These are phyloP conservation scores for Paramyrothecium roridum DNA, from an alignment of 2,329 filamentous ascomycete genomes.

Conservation along the genomic window DNA sequence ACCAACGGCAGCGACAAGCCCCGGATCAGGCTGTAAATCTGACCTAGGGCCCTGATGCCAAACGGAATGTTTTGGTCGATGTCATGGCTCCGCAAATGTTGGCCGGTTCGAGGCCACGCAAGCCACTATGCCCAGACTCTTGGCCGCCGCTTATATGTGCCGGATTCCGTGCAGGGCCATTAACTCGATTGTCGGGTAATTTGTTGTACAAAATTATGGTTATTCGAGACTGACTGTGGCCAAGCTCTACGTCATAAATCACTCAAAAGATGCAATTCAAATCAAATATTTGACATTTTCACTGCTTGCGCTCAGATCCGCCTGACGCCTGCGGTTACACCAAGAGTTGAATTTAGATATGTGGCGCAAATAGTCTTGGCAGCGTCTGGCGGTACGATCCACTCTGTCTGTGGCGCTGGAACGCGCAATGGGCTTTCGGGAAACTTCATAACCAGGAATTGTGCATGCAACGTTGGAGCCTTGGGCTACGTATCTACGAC, in stretches of 20 bases:
- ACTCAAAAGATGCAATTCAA: not conserved
- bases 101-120: not conserved
- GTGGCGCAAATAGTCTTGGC: not conserved
- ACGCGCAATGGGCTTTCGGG: not conserved
- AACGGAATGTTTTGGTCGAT: not conserved
- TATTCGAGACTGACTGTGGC: too few relatives aligned
- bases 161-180: not conserved
- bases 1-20: not conserved
- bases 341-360: not conserved
- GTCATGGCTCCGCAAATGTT: not conserved
- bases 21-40: not conserved
- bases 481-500: not conserved
- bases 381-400: not conserved
- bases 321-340: not conserved
- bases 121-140: not conserved
- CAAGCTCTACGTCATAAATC: too few relatives aligned
- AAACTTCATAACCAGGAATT: not conserved
- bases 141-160: not conserved
- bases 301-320: not conserved
- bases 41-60: not conserved
- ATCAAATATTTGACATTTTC: not conserved
- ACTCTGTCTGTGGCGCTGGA: not conserved
- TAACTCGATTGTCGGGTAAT: not conserved
- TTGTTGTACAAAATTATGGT: not conserved
- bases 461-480: not conserved